Evolutionary conservation across 306 rosid species (phyloP).

Genomic region (Sindora glabra): DNA sequence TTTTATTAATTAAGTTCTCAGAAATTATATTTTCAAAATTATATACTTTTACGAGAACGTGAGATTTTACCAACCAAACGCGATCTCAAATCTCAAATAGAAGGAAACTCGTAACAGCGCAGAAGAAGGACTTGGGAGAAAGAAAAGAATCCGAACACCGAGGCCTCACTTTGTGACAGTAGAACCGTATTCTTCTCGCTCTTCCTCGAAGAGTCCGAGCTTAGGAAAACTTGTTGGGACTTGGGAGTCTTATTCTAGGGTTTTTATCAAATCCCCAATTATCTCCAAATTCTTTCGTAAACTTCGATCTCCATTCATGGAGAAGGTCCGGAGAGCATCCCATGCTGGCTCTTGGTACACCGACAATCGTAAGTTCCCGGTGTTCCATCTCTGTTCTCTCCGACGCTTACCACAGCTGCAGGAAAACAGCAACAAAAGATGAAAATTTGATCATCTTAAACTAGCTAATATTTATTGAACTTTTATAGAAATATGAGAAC

Average conservation of each 20-base stretch:
- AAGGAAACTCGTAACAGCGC: too few relatives aligned
- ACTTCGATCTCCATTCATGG: constrained; percentile 40
- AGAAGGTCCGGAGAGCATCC: constrained; percentile 50
- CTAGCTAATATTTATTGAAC: background rate
- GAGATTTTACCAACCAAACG: too few relatives aligned
- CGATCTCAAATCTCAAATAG: too few relatives aligned
- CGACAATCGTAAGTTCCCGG: constrained; percentile 55
- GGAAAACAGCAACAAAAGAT: background rate
- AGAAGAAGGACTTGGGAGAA: too few relatives aligned
- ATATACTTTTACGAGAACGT: too few relatives aligned
- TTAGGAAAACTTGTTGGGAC: too few relatives aligned
- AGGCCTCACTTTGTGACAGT: too few relatives aligned
- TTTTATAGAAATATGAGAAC: background rate
- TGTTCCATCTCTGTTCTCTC: background rate
- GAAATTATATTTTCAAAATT: too few relatives aligned
- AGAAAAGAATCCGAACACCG: too few relatives aligned
- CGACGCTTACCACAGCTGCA: background rate
- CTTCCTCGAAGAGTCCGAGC: too few relatives aligned
- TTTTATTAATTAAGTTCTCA: too few relatives aligned
- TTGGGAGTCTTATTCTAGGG: background rate
- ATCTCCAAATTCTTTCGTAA: background rate
- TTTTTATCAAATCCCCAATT: background rate
- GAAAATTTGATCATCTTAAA: background rate
- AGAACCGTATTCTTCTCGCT: too few relatives aligned
- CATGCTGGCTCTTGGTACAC: constrained; percentile 96